Conservation (phyloP, 2,329 filamentous ascomycete species). For the Fusarium decemcellulare region DNA sequence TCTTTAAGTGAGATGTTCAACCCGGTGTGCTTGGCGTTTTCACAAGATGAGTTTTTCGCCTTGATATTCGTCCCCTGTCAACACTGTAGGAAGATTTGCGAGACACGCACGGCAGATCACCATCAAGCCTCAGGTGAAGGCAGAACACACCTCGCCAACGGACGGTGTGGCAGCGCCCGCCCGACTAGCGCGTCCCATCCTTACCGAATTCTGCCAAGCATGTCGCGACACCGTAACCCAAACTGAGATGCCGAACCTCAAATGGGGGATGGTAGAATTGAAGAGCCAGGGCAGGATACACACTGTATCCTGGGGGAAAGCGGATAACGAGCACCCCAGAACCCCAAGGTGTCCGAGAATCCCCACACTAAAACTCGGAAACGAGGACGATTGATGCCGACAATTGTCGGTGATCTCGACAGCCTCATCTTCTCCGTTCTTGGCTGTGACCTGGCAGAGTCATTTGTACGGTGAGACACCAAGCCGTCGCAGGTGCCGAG, state of each 20-base stretch:
- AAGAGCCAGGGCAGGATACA: neutral
- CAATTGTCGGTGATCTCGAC: constrained; percentile 23
- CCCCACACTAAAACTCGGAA: constrained; percentile 23
- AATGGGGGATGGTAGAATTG: constrained; percentile 11
- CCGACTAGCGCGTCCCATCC: constrained; percentile 13
- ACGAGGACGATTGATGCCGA: constrained; percentile 20
- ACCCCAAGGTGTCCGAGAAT: constrained; percentile 13
- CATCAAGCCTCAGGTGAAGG: constrained; percentile 39
- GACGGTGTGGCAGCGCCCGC: constrained; percentile 24
- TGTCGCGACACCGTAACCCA: constrained; percentile 20
- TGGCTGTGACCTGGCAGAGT: constrained; percentile 5
- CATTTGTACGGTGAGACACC: constrained; percentile 4
- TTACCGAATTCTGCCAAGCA: constrained; percentile 35
- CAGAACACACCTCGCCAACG: constrained; percentile 27
- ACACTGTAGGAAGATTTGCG: constrained; percentile 25
- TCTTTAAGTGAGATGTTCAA: neutral
- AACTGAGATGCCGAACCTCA: constrained; percentile 29
- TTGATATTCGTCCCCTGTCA: constrained; percentile 17
- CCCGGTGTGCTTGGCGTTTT: constrained; percentile 17
- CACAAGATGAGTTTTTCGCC: constrained; percentile 7
- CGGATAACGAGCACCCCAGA: constrained; percentile 9
- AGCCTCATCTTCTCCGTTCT: constrained; percentile 24
- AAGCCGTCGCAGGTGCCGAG: constrained; percentile 1
- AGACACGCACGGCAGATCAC: constrained; percentile 35
- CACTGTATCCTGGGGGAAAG: constrained; percentile 14